A percentile compares a stretch with the other conserved stretches of the same genome.
Evolutionary conservation across 169 alveolate species (phyloP).

Genomic region (Plasmodium knowlesi): DNA sequence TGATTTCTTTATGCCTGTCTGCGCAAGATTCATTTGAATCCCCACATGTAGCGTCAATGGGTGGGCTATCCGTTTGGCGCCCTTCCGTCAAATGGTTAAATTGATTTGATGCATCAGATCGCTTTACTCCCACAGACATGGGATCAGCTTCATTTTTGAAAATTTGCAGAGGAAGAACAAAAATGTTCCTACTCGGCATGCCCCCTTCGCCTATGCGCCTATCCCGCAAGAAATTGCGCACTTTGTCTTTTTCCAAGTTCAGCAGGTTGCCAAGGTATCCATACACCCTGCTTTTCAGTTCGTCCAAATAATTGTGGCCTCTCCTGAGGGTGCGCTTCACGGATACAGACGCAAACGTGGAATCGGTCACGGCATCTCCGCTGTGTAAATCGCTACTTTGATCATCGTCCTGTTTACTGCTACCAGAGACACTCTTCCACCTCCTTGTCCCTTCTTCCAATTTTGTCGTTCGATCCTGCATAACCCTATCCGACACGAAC

Average conservation of each 20-base stretch:
- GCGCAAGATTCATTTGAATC: neutral
- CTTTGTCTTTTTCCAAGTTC: neutral
- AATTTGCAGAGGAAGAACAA: constrained; percentile 5
- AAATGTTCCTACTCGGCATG: constrained; percentile 17
- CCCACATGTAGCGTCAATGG: neutral
- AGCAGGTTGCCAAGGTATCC: neutral
- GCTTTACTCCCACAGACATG: neutral
- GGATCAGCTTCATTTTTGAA: neutral
- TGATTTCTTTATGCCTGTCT: neutral
- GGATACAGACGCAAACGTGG: neutral
- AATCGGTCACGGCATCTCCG: neutral
- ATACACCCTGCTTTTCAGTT: neutral
- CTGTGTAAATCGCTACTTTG: neutral
- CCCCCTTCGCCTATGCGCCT: neutral
- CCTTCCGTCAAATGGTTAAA: neutral
- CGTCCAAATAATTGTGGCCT: neutral
- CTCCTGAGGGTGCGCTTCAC: neutral
- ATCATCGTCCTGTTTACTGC: neutral
- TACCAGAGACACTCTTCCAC: neutral
- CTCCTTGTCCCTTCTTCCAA: neutral
- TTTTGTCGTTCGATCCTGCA: neutral
- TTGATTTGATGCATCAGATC: neutral
- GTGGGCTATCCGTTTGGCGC: neutral
- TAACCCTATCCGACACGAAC: constrained; percentile 23
- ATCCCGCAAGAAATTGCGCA: neutral